Evolutionary conservation across 148 eudicot species (phyloP).

Genomic region (Cornus kousa): DNA sequence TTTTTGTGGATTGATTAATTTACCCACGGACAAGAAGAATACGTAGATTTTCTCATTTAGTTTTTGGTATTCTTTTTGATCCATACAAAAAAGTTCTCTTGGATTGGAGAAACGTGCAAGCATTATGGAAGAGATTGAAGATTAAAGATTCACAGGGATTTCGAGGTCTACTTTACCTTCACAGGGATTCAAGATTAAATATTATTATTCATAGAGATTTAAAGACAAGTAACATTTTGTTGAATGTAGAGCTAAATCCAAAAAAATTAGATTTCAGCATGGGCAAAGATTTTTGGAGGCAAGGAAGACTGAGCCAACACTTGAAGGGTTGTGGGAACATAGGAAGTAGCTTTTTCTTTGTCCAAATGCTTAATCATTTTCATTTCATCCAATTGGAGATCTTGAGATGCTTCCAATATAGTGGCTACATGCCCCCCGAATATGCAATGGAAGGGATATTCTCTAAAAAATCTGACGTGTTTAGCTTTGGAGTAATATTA

Average conservation of each 20-base stretch:
- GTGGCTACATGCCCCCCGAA: constrained; percentile 28
- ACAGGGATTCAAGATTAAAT: constrained; percentile 22
- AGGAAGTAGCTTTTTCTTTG: constrained; percentile 21
- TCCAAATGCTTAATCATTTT: too few species aligned
- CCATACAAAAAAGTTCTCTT: neutral
- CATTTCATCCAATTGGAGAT: too few species aligned
- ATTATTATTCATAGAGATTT: too few species aligned
- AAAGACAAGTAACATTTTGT: constrained; percentile 21
- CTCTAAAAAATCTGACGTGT: constrained; percentile 21
- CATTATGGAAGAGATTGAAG: constrained; percentile 22
- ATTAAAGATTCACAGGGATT: too few species aligned
- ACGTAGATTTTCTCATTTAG: too few species aligned
- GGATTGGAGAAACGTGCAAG: constrained; percentile 24
- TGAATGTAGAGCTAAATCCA: constrained; percentile 19
- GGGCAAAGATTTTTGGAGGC: constrained; percentile 28
- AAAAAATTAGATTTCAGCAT: constrained; percentile 28
- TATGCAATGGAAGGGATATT: too few species aligned
- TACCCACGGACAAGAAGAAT: too few species aligned
- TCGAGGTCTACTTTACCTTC: constrained; percentile 32
- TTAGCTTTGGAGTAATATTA: constrained; percentile 23
- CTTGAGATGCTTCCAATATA: too few species aligned
- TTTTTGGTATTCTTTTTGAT: constrained; percentile 40
- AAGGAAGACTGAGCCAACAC: constrained; percentile 21
- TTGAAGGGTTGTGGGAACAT: constrained; percentile 25
- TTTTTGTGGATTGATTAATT: constrained; percentile 40